Conservation (phyloP, 768 basidiomycete genomes). For the Auricularia auricula-judae region DNA sequence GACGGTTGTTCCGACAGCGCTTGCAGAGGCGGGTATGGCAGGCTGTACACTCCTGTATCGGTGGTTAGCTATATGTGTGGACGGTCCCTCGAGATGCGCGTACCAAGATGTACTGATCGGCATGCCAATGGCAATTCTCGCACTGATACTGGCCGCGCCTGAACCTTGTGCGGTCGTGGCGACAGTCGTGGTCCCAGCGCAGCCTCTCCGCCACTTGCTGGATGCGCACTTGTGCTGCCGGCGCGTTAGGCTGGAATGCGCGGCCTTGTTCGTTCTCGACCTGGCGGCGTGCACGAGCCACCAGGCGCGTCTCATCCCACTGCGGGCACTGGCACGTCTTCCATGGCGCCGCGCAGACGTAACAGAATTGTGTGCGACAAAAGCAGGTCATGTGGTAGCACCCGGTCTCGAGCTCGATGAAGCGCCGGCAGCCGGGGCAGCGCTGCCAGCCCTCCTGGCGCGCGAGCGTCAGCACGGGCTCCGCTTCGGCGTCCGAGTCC, state of each 20-base stretch:
- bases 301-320: constrained; percentile 46
- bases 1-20: too few relatives aligned
- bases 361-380: constrained; percentile 45
- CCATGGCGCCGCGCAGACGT: constrained; percentile 52
- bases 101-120: constrained; percentile 40
- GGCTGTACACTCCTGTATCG: background rate
- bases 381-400: constrained; percentile 59
- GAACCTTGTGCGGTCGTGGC: constrained; percentile 32
- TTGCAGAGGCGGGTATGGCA: background rate
- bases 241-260: background rate
- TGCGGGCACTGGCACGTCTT: constrained; percentile 49
- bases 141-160: constrained; percentile 31
- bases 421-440: constrained; percentile 44
- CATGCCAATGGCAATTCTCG: constrained; percentile 30
- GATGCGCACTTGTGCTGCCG: constrained; percentile 15
- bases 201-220: constrained; percentile 26
- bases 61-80: background rate
- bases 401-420: constrained; percentile 46
- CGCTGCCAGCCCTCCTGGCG: constrained; percentile 43
- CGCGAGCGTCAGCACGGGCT: constrained; percentile 36
- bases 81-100: constrained; percentile 12
- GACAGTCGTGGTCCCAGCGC: constrained; percentile 44
- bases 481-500: constrained; percentile 23
- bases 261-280: constrained; percentile 23
- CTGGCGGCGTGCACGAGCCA: constrained; percentile 31